Conservation (phyloP, 2,329 filamentous ascomycete species). For the Fusarium equiseti region DNA sequence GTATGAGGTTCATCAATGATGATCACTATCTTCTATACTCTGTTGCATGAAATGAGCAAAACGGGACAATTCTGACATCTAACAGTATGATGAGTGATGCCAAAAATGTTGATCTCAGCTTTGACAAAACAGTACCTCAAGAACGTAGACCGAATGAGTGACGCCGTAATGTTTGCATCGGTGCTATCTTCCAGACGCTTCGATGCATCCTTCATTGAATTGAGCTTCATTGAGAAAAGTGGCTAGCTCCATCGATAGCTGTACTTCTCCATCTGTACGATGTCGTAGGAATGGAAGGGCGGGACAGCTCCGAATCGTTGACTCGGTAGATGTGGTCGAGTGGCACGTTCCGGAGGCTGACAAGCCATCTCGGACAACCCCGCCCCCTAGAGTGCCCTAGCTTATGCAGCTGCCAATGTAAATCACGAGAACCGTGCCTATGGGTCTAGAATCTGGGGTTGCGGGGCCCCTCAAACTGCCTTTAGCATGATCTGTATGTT, state of each 20-base stretch:
- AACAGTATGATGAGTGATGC: too few species aligned
- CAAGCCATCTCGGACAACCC: background rate
- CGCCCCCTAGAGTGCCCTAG: background rate
- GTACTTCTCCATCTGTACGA: too few species aligned
- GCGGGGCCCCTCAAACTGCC: background rate
- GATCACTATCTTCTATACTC: background rate
- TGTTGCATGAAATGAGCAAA: background rate
- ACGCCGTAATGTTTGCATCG: background rate
- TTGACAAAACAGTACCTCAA: too few species aligned
- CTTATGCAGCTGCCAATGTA: background rate
- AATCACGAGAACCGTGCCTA: background rate
- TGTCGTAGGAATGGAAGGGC: background rate
- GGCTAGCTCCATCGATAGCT: background rate
- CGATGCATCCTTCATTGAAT: background rate
- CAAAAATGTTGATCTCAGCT: too few species aligned
- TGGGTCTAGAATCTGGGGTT: background rate
- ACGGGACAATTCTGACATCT: too few species aligned
- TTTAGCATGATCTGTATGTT: background rate
- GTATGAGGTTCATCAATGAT: background rate
- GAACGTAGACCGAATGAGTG: too few species aligned
- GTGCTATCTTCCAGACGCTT: background rate
- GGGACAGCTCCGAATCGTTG: background rate
- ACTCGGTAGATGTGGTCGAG: background rate
- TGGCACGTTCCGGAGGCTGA: background rate
- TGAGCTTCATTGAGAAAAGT: fast-evolving